These are phyloP conservation scores for Lipomyces spencermartinsiae DNA, from an alignment of 805 yeast species.

Conservation along the genomic window DNA sequence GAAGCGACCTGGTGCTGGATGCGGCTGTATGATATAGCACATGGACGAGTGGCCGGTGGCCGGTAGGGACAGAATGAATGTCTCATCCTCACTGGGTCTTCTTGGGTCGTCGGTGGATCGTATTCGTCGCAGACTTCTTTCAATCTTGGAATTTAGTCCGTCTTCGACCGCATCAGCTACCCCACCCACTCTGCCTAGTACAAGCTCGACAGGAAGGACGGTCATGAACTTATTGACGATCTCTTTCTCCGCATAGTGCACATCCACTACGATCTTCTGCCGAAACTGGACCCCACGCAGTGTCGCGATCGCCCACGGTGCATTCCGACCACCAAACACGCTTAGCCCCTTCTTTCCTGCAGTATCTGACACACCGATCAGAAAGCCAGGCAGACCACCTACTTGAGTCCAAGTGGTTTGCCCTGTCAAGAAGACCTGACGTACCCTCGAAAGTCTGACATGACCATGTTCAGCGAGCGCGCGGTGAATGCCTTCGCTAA, in stretches of 20 bases:
- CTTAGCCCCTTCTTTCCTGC: conserved; percentile 61
- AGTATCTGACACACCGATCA: conserved; percentile 81
- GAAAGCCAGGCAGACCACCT: conserved; percentile 89
- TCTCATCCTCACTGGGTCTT: neutral
- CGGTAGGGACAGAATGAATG: neutral
- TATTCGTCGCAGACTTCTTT: neutral
- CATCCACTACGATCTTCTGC: conserved; percentile 63
- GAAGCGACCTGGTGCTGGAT: conserved; percentile 79
- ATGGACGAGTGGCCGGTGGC: conserved; percentile 51
- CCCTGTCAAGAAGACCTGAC: conserved; percentile 79
- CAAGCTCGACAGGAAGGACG: conserved; percentile 25
- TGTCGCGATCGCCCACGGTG: conserved; percentile 68
- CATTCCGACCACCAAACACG: conserved; percentile 57
- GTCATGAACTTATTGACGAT: conserved; percentile 45
- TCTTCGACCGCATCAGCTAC: neutral
- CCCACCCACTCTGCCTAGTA: neutral
- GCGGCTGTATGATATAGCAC: conserved; percentile 68
- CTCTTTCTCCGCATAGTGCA: conserved; percentile 35
- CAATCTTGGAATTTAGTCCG: neutral
- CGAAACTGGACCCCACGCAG: conserved; percentile 91
- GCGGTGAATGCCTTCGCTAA: conserved; percentile 89
- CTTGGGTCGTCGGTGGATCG: neutral
- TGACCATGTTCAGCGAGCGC: conserved; percentile 62
- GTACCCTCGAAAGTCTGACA: conserved; percentile 61
- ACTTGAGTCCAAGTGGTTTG: conserved; percentile 72